Evolutionary conservation across 805 yeast species (phyloP), one percentile per base, ranked within the genome.

Genomic region (Schwanniomyces vanrijiae): DNA sequence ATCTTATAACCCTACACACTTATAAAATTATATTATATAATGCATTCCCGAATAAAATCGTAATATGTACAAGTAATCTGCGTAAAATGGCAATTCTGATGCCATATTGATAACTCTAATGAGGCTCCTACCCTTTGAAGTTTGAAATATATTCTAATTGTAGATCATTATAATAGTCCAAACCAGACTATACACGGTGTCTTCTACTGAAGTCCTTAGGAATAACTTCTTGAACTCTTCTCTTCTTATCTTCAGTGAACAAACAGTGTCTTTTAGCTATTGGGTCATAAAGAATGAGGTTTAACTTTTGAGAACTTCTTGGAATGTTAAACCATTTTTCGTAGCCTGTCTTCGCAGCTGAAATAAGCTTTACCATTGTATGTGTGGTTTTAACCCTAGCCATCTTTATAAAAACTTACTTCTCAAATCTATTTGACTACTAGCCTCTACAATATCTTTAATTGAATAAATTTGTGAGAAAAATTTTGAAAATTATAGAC

Each of bases 271-370:
- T 83, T 68, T 87, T 83, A 9, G 89, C 97, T 50, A 71, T 54
- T 2, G 96, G 96, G 62, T 90, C 97, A 61, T 90, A 90, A 58
- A 94, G 80, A 26, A 91, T 85, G 61, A 90, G 94, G 41, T 82
- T 83, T 52, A 92, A 83, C 47, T 81, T 75, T 42, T 88, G 88
- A 3, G 95, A 83, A 45, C 88, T 83, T 73, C 97, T 84, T 42
- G 90, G 94, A 40, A 91, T 81, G 43, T 83, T 75, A 54, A 90
- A 81, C 64, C 90, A 85, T 62, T 95, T 83, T 63, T 83, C 82
- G 67, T 77, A 88, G 1, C 98, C 98, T 0, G 98, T 91, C 56
- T 86, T 81, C 14, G 97, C 98, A 2, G 94, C 78, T 1, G 98
- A 92, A 2, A 91, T 74, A 52, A 92, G 78, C 66, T 90, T 89